Evolutionary conservation across 1,284 basidiomycete genomes (phyloP).

Genomic region (Cystobasidium slooffiae): DNA sequence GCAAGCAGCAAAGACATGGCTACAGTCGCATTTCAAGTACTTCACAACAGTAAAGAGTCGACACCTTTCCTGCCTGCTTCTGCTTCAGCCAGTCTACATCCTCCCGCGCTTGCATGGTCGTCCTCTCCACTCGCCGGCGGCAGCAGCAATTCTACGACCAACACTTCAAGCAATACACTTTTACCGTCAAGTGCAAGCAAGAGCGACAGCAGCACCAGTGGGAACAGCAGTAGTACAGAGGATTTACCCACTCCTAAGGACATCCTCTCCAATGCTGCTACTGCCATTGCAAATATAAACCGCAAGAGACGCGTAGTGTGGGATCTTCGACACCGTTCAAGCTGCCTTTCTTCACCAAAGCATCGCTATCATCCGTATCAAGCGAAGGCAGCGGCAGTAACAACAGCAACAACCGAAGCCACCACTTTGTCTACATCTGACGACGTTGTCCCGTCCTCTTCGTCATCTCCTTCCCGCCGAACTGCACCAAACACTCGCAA

Average conservation of each 20-base stretch:
- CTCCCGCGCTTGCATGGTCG: conserved; percentile 10
- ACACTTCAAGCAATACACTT: background rate
- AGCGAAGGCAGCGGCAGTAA: background rate
- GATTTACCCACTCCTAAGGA: conserved; percentile 11
- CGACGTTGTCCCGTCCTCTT: background rate
- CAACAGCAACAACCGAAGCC: background rate
- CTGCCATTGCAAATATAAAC: conserved; percentile 5
- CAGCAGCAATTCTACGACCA: background rate
- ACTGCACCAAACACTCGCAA: background rate
- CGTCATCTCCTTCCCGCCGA: conserved; percentile 10
- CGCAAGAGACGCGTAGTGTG: conserved; percentile 25
- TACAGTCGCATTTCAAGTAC: conserved; percentile 3
- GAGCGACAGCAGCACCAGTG: conserved; percentile 16
- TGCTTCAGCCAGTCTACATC: background rate
- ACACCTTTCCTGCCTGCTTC: background rate
- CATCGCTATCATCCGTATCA: conserved; percentile 36
- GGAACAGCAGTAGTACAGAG: conserved; percentile 9
- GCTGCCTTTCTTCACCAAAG: conserved; percentile 38
- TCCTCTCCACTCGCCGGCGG: conserved; percentile 11
- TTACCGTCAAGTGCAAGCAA: conserved; percentile 14
- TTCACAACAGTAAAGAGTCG: background rate
- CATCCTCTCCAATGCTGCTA: conserved; percentile 2
- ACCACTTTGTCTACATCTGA: background rate
- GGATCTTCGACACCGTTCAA: conserved; percentile 28
- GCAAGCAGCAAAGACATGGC: background rate